Base-by-base conservation (phyloP, 345 rosid species). In the Theobroma cacao region DNA sequence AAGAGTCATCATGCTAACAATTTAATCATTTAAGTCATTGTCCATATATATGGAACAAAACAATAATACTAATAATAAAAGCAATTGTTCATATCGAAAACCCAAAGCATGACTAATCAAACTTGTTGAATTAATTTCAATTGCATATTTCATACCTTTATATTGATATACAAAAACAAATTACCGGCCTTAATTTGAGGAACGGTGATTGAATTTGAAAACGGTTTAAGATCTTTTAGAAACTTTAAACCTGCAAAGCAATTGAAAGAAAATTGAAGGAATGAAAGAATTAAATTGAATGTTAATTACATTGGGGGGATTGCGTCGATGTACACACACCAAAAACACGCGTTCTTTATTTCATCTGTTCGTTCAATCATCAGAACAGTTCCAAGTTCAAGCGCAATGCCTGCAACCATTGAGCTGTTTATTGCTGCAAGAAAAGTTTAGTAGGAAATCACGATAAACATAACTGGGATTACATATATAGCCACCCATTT, bases 401-500 rank as follows among this genome's bases (percentile, higher is more conserved):
- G 61, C 64, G 0, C 64, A 28, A 28, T 67, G 50, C 5, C 9
- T 31, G 18, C 41, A 20, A 24, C 75, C 75, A 48, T 31, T 31
- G 17, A 48, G 75, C 75, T 71, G 41, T 71, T 68, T 26, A 68
- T 45, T 68, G 13, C 13, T 43, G 36, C 73, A 43, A 68, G 1
- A 22, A 40, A 22, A 18, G 26, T 14, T 14, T 40, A 38, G 4
- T 3, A 12, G 34, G 15, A 59, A 59, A 26, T 28, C 7, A 59
- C 18, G n/a, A n/a, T n/a, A 59, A 41, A 24, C 26, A 70, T 48
- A 48, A 48, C 41, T 48, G 60, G 60, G 75, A 30, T 71, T 68
- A 45, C 73, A 45, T 68, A 45, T 56, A 45, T 50, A 31, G 52
- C 59, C 75, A 71, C 36, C 26, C 75, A 55, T 30, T 68, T 28